Evolutionary conservation across 2,329 filamentous ascomycete genomes (phyloP).

Genomic region (Fusarium miscanthi): DNA sequence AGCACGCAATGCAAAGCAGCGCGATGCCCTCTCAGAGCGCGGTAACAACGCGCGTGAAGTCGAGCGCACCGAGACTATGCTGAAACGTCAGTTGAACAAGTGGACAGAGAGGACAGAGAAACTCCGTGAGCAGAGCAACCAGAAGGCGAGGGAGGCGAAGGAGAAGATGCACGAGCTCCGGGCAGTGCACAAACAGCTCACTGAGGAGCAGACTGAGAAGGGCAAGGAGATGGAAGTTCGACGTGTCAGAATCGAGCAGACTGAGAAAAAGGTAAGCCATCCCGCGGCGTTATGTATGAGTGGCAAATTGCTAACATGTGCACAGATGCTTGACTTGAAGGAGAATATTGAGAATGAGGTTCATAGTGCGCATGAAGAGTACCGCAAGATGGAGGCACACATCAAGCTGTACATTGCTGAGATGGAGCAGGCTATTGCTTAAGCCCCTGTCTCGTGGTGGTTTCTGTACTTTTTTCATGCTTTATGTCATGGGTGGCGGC

Average conservation of each 20-base stretch:
- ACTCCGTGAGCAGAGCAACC: constrained; percentile 80
- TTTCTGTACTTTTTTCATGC: constrained; percentile 12
- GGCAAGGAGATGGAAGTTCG: constrained; percentile 91
- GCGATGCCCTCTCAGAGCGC: constrained; percentile 87
- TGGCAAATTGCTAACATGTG: constrained; percentile 35
- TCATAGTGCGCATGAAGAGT: constrained; percentile 89
- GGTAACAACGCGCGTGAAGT: constrained; percentile 92
- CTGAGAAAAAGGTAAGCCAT: constrained; percentile 88
- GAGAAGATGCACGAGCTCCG: constrained; percentile 91
- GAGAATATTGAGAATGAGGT: constrained; percentile 97
- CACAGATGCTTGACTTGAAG: constrained; percentile 94
- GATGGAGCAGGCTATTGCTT: constrained; percentile 88
- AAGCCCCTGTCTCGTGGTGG: neutral
- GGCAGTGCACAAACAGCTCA: constrained; percentile 80
- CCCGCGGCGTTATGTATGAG: neutral
- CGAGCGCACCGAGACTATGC: constrained; percentile 84
- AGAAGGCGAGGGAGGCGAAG: constrained; percentile 84
- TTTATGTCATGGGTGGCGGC: constrained; percentile 28
- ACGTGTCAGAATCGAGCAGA: constrained; percentile 95
- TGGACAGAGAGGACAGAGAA: constrained; percentile 90
- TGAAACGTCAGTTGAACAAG: constrained; percentile 85
- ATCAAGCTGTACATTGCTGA: constrained; percentile 98
- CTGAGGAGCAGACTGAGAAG: constrained; percentile 87
- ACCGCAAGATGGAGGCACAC: constrained; percentile 96
- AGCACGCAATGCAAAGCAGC: constrained; percentile 80